These are phyloP conservation scores for Boletus pseudopeckii DNA, from an alignment of 768 basidiomycete genomes.

Conservation along the genomic window DNA sequence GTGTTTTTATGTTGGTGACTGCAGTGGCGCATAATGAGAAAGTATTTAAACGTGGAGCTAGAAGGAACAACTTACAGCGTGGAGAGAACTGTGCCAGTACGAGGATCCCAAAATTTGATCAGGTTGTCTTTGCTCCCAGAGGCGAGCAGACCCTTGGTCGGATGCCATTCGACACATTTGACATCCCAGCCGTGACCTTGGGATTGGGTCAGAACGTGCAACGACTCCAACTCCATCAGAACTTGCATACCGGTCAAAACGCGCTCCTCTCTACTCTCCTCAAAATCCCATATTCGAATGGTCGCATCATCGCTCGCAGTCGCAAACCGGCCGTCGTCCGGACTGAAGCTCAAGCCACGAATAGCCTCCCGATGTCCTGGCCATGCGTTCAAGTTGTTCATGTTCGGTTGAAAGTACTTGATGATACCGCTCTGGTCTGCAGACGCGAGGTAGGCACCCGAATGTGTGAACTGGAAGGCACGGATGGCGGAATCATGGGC, in stretches of 20 bases:
- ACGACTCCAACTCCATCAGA: background rate
- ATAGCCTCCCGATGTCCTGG: constrained; percentile 93
- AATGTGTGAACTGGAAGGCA: constrained; percentile 84
- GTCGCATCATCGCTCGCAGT: constrained; percentile 96
- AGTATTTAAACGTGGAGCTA: background rate
- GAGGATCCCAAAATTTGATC: constrained; percentile 99
- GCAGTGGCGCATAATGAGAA: background rate
- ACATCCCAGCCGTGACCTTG: constrained; percentile 99
- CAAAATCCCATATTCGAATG: constrained; percentile 93
- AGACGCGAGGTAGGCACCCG: constrained; percentile 89
- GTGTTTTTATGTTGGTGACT: constrained; percentile 98
- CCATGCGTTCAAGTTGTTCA: constrained; percentile 97
- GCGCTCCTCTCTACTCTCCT: constrained; percentile 85
- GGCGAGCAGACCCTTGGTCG: constrained; percentile 90
- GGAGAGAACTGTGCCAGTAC: constrained; percentile 85
- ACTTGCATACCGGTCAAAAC: constrained; percentile 65
- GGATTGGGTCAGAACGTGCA: constrained; percentile 12
- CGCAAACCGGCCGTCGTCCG: constrained; percentile 88
- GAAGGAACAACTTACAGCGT: constrained; percentile 62
- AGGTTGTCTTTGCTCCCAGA: constrained; percentile 97
- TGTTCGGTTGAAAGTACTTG: constrained; percentile 98
- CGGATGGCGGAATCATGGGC: constrained; percentile 96
- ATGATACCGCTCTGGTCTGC: constrained; percentile 92
- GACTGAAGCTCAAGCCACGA: constrained; percentile 86
- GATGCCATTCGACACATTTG: constrained; percentile 98